These are phyloP conservation scores for Blastosporella zonata DNA, from an alignment of 1,284 basidiomycete genomes.

Conservation along the genomic window DNA sequence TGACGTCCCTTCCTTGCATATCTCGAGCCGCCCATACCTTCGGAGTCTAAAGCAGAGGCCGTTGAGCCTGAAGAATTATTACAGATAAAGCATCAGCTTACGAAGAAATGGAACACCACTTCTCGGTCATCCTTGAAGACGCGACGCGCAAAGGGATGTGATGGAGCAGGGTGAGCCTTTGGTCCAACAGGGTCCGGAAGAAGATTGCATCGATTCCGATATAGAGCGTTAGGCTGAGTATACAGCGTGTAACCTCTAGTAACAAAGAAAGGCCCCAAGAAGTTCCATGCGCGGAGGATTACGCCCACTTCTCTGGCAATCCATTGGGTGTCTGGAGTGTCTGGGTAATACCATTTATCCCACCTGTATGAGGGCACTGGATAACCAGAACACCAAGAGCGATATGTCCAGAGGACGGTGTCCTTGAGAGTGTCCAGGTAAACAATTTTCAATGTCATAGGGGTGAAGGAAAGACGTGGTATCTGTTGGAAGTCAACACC, in stretches of 20 bases:
- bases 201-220: background rate
- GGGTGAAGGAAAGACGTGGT: too few species aligned
- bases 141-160: constrained; percentile 1
- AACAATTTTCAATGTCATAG: background rate
- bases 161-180: background rate
- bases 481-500: too few species aligned
- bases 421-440: background rate
- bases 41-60: background rate
- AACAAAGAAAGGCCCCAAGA: constrained; percentile 17
- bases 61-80: background rate
- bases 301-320: background rate
- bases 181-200: constrained; percentile 1
- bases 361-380: background rate
- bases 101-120: background rate
- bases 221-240: background rate
- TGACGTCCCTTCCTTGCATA: constrained; percentile 14
- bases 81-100: background rate
- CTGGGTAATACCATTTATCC: background rate
- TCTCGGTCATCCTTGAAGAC: constrained; percentile 1
- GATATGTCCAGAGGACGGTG: constrained; percentile 3
- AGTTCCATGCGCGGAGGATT: constrained; percentile 11
- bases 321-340: background rate
- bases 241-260: constrained; percentile 16
- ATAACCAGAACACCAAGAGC: constrained; percentile 6
- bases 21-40: constrained; percentile 8